A percentile compares a stretch with the other conserved stretches of the same genome.
Evolutionary conservation across 441 rosid species (phyloP).

Genomic region (Geranium incanum): DNA sequence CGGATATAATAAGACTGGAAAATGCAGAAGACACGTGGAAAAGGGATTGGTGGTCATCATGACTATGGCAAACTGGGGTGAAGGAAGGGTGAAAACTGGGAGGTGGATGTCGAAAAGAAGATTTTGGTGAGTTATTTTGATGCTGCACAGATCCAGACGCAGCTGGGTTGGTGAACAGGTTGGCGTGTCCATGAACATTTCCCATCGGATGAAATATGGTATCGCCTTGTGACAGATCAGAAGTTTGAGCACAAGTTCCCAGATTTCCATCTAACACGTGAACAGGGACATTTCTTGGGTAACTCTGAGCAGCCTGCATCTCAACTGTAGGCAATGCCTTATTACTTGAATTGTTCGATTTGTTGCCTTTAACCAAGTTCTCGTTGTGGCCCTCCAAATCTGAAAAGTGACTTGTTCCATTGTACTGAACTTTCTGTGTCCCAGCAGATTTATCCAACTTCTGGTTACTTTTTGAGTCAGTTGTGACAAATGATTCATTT

Average conservation of each 20-base stretch:
- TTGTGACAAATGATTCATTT: slow-evolving; percentile 26
- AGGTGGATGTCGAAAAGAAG: slow-evolving; percentile 40
- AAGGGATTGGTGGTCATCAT: slow-evolving; percentile 62
- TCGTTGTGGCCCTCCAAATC: slow-evolving; percentile 36
- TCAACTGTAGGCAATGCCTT: slow-evolving; percentile 33
- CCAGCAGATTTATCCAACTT: slow-evolving; percentile 32
- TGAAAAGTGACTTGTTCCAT: slow-evolving; percentile 39
- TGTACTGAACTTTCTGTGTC: slow-evolving; percentile 42
- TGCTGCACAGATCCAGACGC: slow-evolving; percentile 50
- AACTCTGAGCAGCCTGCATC: slow-evolving; percentile 45
- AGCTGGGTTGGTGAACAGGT: slow-evolving; percentile 41
- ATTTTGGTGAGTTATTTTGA: slow-evolving; percentile 32
- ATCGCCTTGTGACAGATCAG: slow-evolving; percentile 45
- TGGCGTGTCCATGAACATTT: slow-evolving; percentile 39
- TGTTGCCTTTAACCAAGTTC: slow-evolving; percentile 32
- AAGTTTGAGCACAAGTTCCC: slow-evolving; percentile 40
- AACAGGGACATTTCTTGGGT: slow-evolving; percentile 60
- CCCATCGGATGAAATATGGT: slow-evolving; percentile 44
- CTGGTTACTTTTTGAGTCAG: slow-evolving; percentile 29
- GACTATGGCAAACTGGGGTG: slow-evolving; percentile 36
- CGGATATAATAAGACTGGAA: slow-evolving; percentile 69
- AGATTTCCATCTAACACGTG: slow-evolving; percentile 53
- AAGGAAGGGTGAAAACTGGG: slow-evolving; percentile 50
- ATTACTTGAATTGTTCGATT: slow-evolving; percentile 26
- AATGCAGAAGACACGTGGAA: slow-evolving; percentile 71